Conservation (phyloP, 805 yeast genomes). For the Wickerhamiella azyma region DNA sequence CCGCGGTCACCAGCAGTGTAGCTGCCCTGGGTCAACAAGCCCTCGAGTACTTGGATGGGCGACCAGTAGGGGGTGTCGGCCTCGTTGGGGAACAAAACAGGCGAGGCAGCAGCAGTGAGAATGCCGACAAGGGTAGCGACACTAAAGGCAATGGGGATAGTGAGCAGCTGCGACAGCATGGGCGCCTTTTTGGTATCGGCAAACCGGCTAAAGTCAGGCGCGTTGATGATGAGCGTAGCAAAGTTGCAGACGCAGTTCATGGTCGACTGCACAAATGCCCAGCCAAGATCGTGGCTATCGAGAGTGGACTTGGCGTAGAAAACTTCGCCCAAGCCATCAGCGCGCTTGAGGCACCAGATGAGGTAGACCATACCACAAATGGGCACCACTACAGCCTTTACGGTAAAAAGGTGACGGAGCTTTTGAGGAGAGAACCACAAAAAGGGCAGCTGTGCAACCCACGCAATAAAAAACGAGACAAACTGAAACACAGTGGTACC, state of each 20-base stretch:
- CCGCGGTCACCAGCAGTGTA: conserved; percentile 44
- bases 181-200: conserved; percentile 34
- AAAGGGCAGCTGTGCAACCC: conserved; percentile 68
- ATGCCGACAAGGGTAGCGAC: conserved; percentile 76
- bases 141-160: conserved; percentile 68
- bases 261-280: conserved; percentile 69
- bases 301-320: conserved; percentile 41
- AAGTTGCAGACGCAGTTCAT: conserved; percentile 78
- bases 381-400: conserved; percentile 67
- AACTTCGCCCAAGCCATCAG: conserved; percentile 66
- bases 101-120: conserved; percentile 67
- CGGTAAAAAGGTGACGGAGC: conserved; percentile 70
- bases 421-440: conserved; percentile 72
- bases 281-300: conserved; percentile 49
- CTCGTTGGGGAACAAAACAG: conserved; percentile 31
- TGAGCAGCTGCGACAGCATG: conserved; percentile 35
- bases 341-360: conserved; percentile 71
- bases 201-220: conserved; percentile 82
- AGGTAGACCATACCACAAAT: conserved; percentile 72
- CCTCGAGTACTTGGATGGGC: conserved; percentile 61
- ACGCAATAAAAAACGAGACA: conserved; percentile 65
- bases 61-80: conserved; percentile 52
- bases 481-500: conserved; percentile 62
- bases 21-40: conserved; percentile 33
- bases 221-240: conserved; percentile 76